Evolutionary conservation across 1,284 basidiomycete genomes (phyloP), one percentile per base, ranked within the genome.

Genomic region (Cyathus olla): DNA sequence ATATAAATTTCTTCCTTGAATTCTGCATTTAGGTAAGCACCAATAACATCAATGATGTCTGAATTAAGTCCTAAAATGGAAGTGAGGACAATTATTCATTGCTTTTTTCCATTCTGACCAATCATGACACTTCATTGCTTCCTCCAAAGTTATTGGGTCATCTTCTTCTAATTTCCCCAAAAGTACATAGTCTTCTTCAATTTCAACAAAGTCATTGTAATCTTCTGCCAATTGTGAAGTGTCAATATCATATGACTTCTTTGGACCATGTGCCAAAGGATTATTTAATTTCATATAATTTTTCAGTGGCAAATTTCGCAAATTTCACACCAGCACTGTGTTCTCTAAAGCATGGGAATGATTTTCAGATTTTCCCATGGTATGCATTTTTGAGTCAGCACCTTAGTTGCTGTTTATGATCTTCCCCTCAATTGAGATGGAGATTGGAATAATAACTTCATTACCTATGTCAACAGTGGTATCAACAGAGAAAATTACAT

Each of bases 31-130:
- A 83, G 71, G 62, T 79, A 87, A 0, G 84, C 82, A 0, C 75
- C 81, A 37, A 82, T 80, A 46, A 86, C 69, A 56, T 87, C 80
- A 5, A 83, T 65, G 40, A 81, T 77, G 19, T 74, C 66, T 1
- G 79, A 52, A 11, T 78, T 72, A 69, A 79, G 79, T 54, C 76
- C 70, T 0, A 67, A 44, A 6, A 53, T 19, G 13, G 78, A 75
- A 15, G 77, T 79, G 2, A 83, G 60, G 2, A 77, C 64, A 2
- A 80, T 60, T 26, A 6, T 49, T n/a, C 28, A 49, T 49, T 27
- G 47, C 24, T 24, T 49, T 13, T 49, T 49, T 26, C 22, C 47
- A 49, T 49, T 49, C 22, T 26, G 47, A 6, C 22, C 47, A 49
- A 49, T 49, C 47, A 22, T 9, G 47, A 26, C 8, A 6, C 2